Evolutionary conservation across 441 rosid genomes (phyloP), one percentile per base, ranked within the genome.

Genomic region (Pelargonium myrrhifolium): DNA sequence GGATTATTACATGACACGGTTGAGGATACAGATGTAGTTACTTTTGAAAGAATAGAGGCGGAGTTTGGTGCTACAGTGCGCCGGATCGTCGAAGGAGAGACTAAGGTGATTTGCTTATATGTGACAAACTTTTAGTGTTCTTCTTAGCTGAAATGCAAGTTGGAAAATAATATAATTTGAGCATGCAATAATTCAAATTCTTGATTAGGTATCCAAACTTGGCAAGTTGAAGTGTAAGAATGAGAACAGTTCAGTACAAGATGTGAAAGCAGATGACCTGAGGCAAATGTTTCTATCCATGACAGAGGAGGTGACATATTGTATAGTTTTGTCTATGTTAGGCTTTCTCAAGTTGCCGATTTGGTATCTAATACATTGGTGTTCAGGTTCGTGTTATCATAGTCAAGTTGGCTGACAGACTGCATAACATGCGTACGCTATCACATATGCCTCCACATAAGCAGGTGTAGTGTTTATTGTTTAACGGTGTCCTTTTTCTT

Each of bases 1-100:
- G 99, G 99, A 73, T 83, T 94, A 78, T 82, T 94, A 64, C 99
- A 94, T 78, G 99, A 94, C 81, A 94, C 97, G 3, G 99, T 94
- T 20, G 99, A 94, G 79, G 99, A 94, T 85, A 94, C 99, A 61
- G 84, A 91, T 77, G 84, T 87, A 73, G 90, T 93, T 73, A 91
- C 96, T 68, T 93, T 93, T 75, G 96, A 91, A 72, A 91, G 90
- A 79, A 88, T 93, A 81, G 96, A 93, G 73, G 84, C 85, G 72
- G 93, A 91, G 79, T 93, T 93, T 85, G 96, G 99, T 71, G 85
- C 85, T 65, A 85, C 79, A 22, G 97, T 93, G 39, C 87, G 99
- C 59, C 90, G 68, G 82, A 93, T 91, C 71, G 97, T 93, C 35
- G 99, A 93, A 85, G 99, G 99, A 76, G 99, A 93, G 83, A 93